Evolutionary conservation across 208 protist genomes (phyloP), one percentile per base, ranked within the genome.

Genomic region (Borovskyia barvae): DNA sequence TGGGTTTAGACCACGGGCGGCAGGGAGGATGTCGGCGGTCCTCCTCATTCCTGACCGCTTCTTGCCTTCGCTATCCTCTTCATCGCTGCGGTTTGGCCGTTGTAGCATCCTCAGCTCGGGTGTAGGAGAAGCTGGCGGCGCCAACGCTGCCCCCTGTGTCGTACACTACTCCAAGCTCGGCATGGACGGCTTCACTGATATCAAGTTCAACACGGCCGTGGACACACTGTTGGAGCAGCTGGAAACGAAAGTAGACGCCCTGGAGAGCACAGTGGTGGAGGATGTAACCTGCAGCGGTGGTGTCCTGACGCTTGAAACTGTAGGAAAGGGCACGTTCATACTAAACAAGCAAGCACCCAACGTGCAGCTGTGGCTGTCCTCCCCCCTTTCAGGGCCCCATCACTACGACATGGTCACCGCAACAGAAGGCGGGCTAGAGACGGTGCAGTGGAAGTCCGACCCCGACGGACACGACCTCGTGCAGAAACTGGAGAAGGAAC

Each of bases 311-410:
- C 66, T 97, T 19, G 79, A 88, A 26, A 87, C 88, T 11, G 41
- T 48, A 15, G 65, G 63, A 22, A 48, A 55, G 2, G 89, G 91
- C 12, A 83, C 81, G 2, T 95, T 90, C 58, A 78, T 97, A n/a
- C 45, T 97, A 14, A 97, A 97, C 63, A 95, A 95, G 64, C 93
- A 97, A 71, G 88, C 88, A 7, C 90, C 93, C 3, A 97, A 92
- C 42, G 64, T 90, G 54, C 90, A 96, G 74, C 61, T 97, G 48
- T 97, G 93, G 93, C 80, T 96, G 12, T 96, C 90, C 3, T 97
- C 93, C 0, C 93, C 93, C 8, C 46, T 97, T 9, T 89, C 80
- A 1, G 93, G 93, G 3, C 90, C 93, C 7, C 78, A 90, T 28
- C 93, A 96, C 53, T 97, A 95, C 64, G 80, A 94, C 72, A 88